A percentile compares a stretch with the other conserved stretches of the same genome.
These are phyloP conservation scores for Erigeron philadelphicus DNA, from an alignment of 140 eudicot species.

Conservation along the genomic window DNA sequence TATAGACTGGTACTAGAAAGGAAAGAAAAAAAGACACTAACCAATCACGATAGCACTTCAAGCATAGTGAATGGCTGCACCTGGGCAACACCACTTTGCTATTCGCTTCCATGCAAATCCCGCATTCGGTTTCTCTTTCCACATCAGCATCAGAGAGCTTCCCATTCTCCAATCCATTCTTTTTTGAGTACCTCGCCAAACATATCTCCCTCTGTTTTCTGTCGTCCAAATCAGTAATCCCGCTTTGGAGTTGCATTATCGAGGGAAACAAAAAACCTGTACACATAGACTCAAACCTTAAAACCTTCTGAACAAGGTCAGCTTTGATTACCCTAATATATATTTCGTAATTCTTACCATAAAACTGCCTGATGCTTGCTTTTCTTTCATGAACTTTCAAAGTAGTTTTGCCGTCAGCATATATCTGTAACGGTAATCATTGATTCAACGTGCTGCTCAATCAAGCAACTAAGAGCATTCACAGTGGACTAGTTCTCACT, in stretches of 20 bases:
- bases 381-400: slow-evolving; percentile 45
- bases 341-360: slow-evolving; percentile 30
- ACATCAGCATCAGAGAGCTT: slow-evolving; percentile 25
- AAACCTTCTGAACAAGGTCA: neutral
- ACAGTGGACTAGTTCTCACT: too few relatives aligned
- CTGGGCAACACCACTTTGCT: slow-evolving; percentile 41
- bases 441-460: neutral
- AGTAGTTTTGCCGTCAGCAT: slow-evolving; percentile 51
- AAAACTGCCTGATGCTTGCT: slow-evolving; percentile 54
- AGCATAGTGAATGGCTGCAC: slow-evolving; percentile 49
- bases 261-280: slow-evolving; percentile 53
- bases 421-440: slow-evolving; percentile 32
- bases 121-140: slow-evolving; percentile 49
- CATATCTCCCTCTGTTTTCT: slow-evolving; percentile 46
- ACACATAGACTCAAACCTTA: neutral
- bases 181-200: slow-evolving; percentile 30
- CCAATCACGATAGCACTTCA: slow-evolving; percentile 51
- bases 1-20: neutral
- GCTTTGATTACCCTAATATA: neutral
- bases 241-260: slow-evolving; percentile 58
- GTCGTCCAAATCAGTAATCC: slow-evolving; percentile 52
- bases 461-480: neutral
- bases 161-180: slow-evolving; percentile 20
- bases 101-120: slow-evolving; percentile 46
- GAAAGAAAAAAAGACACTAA: slow-evolving; percentile 19